A percentile compares a stretch with the other conserved stretches of the same genome.
Evolutionary conservation across 202 grass and related monocot genomes (phyloP).

Genomic region (Cymbopogon flexuosus): DNA sequence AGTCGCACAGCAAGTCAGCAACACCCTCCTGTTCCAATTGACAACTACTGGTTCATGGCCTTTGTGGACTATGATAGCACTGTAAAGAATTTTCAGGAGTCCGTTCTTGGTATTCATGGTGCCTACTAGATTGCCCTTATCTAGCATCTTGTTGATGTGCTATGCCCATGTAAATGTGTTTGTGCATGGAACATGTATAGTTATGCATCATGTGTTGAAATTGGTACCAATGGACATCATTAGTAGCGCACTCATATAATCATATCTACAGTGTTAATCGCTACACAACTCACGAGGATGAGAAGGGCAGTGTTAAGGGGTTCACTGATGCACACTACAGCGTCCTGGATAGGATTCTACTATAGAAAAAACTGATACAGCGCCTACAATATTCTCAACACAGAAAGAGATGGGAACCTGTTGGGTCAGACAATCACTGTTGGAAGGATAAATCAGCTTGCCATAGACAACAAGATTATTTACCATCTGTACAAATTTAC

Average conservation of each 20-base stretch:
- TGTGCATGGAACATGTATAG: background rate
- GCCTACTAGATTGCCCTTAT: background rate
- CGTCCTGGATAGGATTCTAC: background rate
- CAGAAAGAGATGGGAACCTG: background rate
- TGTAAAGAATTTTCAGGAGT: conserved; percentile 59
- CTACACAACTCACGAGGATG: background rate
- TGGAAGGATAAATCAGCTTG: background rate
- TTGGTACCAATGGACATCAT: too few species aligned
- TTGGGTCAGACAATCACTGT: background rate
- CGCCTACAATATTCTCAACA: background rate
- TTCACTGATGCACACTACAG: background rate
- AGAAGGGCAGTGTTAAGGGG: background rate
- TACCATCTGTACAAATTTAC: conserved; percentile 46
- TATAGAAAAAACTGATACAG: background rate
- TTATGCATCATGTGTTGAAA: too few species aligned
- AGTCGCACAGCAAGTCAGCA: conserved; percentile 30
- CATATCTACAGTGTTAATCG: background rate
- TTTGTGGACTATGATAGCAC: conserved; percentile 71
- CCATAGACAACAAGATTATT: conserved; percentile 8
- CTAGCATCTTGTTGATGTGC: background rate
- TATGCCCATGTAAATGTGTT: background rate
- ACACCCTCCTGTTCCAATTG: conserved; percentile 45
- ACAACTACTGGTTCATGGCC: conserved; percentile 95
- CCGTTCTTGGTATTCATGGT: conserved; percentile 32
- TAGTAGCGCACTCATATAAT: too few species aligned